phyloP scores from a whole-genome alignment of 495 filamentous ascomycete genomes.

The Trichoderma gamsii region DNA sequence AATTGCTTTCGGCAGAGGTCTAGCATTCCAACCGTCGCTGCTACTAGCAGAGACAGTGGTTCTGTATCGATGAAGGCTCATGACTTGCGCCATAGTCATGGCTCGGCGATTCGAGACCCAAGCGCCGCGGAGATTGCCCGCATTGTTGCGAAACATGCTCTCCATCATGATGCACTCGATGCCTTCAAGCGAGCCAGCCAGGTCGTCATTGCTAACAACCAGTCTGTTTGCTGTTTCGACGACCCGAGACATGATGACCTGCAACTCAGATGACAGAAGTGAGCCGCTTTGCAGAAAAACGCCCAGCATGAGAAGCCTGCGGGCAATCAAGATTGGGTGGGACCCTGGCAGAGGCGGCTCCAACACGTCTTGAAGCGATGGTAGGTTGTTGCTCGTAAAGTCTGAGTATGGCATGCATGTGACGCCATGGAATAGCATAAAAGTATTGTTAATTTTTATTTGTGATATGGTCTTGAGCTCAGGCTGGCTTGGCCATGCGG shows the following conservation, averaged over 20 bases:
- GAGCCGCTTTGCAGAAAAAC: slow-evolving; percentile 33
- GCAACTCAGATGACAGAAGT: slow-evolving; percentile 20
- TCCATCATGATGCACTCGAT: slow-evolving; percentile 47
- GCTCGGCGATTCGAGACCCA: slow-evolving; percentile 43
- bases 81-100: slow-evolving; percentile 18
- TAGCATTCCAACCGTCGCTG: too few relatives aligned
- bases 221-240: slow-evolving; percentile 34
- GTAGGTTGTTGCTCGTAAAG: neutral
- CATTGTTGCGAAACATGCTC: slow-evolving; percentile 38
- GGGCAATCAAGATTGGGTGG: slow-evolving; percentile 41
- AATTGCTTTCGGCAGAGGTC: too few relatives aligned
- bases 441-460: slow-evolving; percentile 25
- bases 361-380: slow-evolving; percentile 26
- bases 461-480: slow-evolving; percentile 33
- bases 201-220: slow-evolving; percentile 42
- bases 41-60: too few relatives aligned
- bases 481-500: slow-evolving; percentile 32
- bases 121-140: slow-evolving; percentile 39
- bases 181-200: slow-evolving; percentile 40
- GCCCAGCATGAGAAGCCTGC: slow-evolving; percentile 38
- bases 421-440: slow-evolving; percentile 20
- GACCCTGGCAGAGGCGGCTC: slow-evolving; percentile 27
- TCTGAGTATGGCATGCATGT: slow-evolving; percentile 26
- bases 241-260: slow-evolving; percentile 28
- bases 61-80: too few relatives aligned